Base-by-base conservation (phyloP, 495 filamentous ascomycete species). In the Xylaria castorea region DNA sequence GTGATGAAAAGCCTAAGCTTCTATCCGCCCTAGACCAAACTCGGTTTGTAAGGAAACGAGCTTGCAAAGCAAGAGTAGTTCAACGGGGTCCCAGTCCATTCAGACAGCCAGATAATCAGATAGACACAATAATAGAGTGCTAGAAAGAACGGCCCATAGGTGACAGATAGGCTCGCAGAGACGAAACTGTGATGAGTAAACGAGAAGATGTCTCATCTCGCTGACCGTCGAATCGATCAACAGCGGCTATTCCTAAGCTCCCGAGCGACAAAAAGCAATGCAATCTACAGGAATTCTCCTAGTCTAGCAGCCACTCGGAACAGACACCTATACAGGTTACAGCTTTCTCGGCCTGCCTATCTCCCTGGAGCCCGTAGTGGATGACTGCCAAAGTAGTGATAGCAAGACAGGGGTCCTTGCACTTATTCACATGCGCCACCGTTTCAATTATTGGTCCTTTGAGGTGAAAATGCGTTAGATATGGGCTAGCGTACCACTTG, bases 401-500 rank as follows among this genome's bases (percentile, higher is more conserved):
- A 12, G 11, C n/a, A 63, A 8, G 14, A 63, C 60, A 63, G 36
- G 60, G 60, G 60, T 40, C 11, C 5, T 27, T 42, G 36, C 60
- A 62, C 22, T 62, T 11, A 18, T 22, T 63, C 14, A 8, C 6
- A 38, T 8, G 4, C 60, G 60, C 34, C 34, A 4, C 55, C 25
- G 36, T 60, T 36, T 20, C 55, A 36, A 36, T 60, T 36, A 60
- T 60, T 60, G n/a, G 55, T n/a, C 30, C 32, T 12, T 60, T 34
- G 16, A 60, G 20, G 6, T n/a, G 27, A 60, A n/a, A 6, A 30
- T 18, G 36, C 4, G 16, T 34, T 38, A 12, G 58, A 16, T 16
- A 22, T 25, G n/a, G 8, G 8, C n/a, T 58, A 58, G 53, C 48
- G 58, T 61, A 36, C 25, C 30, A 36, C 9, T 14, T 34, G 36